Evolutionary conservation across 163 green algal genomes (phyloP), one percentile per base, ranked within the genome.

Genomic region (Scenedesmus sp.): DNA sequence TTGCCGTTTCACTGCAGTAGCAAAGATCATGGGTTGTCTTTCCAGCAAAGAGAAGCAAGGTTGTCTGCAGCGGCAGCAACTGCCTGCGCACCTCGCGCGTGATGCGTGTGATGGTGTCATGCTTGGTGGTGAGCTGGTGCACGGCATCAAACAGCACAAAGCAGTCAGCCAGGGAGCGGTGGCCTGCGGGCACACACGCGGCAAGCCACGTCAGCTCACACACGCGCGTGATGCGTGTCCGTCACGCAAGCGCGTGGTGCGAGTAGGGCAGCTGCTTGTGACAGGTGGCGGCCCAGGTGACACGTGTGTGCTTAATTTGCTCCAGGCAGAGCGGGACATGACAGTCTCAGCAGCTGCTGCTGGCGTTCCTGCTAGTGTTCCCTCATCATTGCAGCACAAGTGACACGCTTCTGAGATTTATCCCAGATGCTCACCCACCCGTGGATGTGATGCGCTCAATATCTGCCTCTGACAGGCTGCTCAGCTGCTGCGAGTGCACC

Each of bases 81-180:
- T 18, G 16, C 1, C 16, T 54, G 9, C 88, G 18, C 67, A 96
- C 96, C 94, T 98, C 95, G 0, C 13, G 52, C 9, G 96, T 93
- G 64, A 99, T 98, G 62, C 96, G 92, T 0, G 92, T 94, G 73
- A 99, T 95, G 62, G 90, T 91, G 0, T 83, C 94, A 74, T 97
- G 96, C 0, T 90, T 91, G 12, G 96, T 98, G n/a, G 95, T 98
- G 76, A 98, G 77, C 55, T 91, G 86, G 92, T 99, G 97, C 79
- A 98, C 98, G 57, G 97, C 34, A 60, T 95, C 95, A 94, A 99
- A 99, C 1, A 98, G 94, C 67, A 96, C 90, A 92, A 99, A 99
- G 85, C 95, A 97, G 66, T 98, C 93, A 6, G 87, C 83, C 55
- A 98, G 93, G 0, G 92, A 95, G 2, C 95, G 88, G 77, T 95